These are phyloP conservation scores for Vanilla planifolia DNA, from an alignment of 106 monocot genomes.

Conservation along the genomic window DNA sequence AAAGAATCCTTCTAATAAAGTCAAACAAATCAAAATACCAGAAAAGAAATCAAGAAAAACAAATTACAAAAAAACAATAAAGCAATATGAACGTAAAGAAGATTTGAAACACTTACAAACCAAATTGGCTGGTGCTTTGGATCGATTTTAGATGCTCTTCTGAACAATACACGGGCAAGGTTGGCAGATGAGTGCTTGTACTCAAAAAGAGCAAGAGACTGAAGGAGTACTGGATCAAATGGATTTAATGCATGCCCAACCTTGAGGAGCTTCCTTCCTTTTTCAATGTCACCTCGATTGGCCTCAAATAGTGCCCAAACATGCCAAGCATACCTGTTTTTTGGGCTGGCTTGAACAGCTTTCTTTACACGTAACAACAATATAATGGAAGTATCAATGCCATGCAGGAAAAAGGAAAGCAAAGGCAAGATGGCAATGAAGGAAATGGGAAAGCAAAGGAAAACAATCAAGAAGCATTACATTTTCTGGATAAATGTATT, in stretches of 20 bases:
- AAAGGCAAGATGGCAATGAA: no score
- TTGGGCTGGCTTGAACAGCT: conserved; percentile 93
- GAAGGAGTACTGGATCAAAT: conserved; percentile 91
- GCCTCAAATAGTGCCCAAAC: conserved; percentile 93
- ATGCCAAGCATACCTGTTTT: conserved; percentile 99
- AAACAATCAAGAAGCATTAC: no score
- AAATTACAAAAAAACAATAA: no score
- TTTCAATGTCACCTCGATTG: conserved; percentile 56
- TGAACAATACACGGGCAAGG: conserved; percentile 73
- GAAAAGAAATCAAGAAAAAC: no score
- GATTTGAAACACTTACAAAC: conserved; percentile 53
- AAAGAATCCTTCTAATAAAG: no score
- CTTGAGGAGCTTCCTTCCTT: conserved; percentile 87
- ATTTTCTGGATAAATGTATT: no score
- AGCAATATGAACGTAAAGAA: not conserved
- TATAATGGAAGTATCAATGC: no score
- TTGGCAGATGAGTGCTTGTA: conserved; percentile 78
- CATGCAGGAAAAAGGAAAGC: no score
- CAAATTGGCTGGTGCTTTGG: conserved; percentile 93
- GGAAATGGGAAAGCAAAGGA: no score
- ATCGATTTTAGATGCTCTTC: conserved; percentile 77
- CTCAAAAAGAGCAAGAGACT: conserved; percentile 93
- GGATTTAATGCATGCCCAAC: conserved; percentile 93
- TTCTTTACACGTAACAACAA: conserved; percentile 30
- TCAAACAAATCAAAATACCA: no score